These are phyloP conservation scores for Hydrangea macrophylla DNA, from an alignment of 148 eudicot species.

Conservation along the genomic window DNA sequence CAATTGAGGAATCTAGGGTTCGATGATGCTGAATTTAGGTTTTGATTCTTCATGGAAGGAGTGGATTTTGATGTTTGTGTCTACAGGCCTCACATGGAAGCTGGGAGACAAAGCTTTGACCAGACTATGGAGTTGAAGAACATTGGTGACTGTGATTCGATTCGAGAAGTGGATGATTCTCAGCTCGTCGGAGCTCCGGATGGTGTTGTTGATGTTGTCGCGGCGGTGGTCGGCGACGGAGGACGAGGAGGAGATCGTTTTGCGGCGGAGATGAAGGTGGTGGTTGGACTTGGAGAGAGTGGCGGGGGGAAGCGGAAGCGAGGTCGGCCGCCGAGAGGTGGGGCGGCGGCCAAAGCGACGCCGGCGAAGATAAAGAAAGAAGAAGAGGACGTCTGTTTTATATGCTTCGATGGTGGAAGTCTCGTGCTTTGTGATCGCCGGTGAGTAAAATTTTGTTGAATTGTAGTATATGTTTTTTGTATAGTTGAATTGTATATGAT, in stretches of 20 bases:
- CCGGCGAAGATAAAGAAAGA: conserved; percentile 41
- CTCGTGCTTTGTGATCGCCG: conserved; percentile 86
- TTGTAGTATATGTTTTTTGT: not conserved
- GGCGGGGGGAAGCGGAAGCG: conserved; percentile 45
- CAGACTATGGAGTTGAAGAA: not conserved
- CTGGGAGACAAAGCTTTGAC: not conserved
- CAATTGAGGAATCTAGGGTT: conserved; percentile 38
- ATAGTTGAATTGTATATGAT: not conserved
- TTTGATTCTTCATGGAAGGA: conserved; percentile 22
- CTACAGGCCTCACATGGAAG: not conserved
- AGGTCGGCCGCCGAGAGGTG: conserved; percentile 62
- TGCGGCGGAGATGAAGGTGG: conserved; percentile 11
- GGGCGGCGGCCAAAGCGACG: conserved; percentile 24
- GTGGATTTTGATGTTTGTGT: conserved; percentile 1
- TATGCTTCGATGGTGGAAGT: conserved; percentile 87
- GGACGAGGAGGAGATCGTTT: not conserved
- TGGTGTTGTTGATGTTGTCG: not conserved
- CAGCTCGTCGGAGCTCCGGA: conserved; percentile 28
- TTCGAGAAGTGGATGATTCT: conserved; percentile 19
- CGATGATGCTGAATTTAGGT: not conserved
- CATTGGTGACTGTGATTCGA: conserved; percentile 21
- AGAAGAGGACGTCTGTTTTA: conserved; percentile 90
- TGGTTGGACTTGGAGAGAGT: conserved; percentile 5
- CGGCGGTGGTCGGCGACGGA: conserved; percentile 3
- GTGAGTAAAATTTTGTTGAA: conserved; percentile 29